Evolutionary conservation across 1,139 yeast species (phyloP), one percentile per base, ranked within the genome.

Genomic region (Nakaseomyces glabratus): DNA sequence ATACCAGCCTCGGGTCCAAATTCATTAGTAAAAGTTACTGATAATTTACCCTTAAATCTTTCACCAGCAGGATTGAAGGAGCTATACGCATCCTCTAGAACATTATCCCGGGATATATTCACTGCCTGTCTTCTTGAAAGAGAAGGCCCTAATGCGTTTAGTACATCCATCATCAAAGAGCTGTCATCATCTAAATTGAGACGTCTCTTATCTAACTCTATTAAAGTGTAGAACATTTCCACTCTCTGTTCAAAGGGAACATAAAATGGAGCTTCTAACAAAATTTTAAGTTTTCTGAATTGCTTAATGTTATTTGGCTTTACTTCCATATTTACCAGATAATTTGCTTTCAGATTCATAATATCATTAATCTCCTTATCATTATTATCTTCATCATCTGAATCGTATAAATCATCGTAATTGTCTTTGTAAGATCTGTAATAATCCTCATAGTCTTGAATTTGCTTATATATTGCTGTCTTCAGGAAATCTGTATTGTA

Each of bases 1-100:
- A 90, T 80, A 1, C 98, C 98, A 1, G 82, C 90, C 28, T 65
- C 71, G 18, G 71, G 73, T 1, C 93, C 95, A 57, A 78, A 72
- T 40, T 78, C 73, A 50, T 82, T 82, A 34, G 63, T 64, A 49
- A 90, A 86, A 5, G 70, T 68, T 3, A 90, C 86, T 2, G 71
- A 64, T 11, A 88, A 58, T 23, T 65, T 68, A 16, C 69, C 55
- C 49, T 81, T 84, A 55, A 90, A 71, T 12, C 63, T 62, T 5
- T 62, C 55, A 0, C 75, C 73, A 13, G 64, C 46, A 4, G 60
- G 57, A 35, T 66, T 65, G 49, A 78, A 78, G 4, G 65, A 68
- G 2, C 66, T 62, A 51, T 65, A 82, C 0, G 95, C 93, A 61
- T 86, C 96, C 31, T 77, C 77, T 8, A 86, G 57, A 13, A 84